phyloP scores from a whole-genome alignment of 345 rosid species.

The Hibiscus syriacus region DNA sequence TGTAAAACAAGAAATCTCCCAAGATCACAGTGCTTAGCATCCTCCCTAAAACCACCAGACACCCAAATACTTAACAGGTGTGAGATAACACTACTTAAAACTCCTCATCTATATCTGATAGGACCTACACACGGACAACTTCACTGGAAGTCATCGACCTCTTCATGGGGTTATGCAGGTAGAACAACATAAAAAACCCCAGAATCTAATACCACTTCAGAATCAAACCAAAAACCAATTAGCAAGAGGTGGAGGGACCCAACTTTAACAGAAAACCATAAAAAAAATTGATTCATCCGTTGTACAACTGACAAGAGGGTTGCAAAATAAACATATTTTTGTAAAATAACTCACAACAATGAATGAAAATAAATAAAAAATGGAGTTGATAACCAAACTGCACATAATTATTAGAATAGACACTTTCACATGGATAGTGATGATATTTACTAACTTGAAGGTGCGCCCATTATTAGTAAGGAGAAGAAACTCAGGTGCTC shows the following conservation, averaged over 20 bases:
- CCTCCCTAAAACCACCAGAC: background rate
- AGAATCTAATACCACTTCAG: background rate
- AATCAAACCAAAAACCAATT: background rate
- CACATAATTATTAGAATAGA: background rate
- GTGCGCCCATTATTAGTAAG: slow-evolving; percentile 86
- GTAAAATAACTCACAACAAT: background rate
- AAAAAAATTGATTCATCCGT: background rate
- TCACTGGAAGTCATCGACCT: background rate
- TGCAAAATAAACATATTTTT: background rate
- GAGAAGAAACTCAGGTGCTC: slow-evolving; percentile 79
- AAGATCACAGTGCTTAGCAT: background rate
- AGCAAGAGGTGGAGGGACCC: background rate
- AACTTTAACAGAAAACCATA: background rate
- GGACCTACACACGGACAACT: background rate
- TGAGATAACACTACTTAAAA: background rate
- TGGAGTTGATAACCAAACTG: background rate
- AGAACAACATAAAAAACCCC: background rate
- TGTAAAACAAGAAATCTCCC: background rate
- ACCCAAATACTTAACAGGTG: background rate
- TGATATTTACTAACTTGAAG: slow-evolving; percentile 73
- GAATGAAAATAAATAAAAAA: background rate
- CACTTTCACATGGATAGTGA: slow-evolving; percentile 1
- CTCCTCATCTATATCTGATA: background rate
- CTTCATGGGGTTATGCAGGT: background rate
- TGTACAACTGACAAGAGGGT: background rate